These are phyloP conservation scores for Blastocystis sp. DNA, from an alignment of 352 stramenopile species.

Conservation along the genomic window DNA sequence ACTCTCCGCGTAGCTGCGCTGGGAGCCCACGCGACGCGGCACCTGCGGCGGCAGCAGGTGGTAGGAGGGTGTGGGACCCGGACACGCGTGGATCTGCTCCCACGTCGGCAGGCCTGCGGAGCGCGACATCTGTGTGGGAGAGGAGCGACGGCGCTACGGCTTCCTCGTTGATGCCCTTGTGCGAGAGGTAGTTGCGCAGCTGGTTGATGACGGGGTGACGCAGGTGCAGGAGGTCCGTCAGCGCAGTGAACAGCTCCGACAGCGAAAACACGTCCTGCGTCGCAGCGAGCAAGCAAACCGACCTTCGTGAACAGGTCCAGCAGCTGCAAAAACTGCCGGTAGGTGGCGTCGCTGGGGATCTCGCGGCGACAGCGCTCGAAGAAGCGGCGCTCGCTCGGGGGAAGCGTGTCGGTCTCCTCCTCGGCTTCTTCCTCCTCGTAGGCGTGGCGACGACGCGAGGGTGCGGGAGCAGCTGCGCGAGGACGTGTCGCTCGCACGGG, in stretches of 20 bases:
- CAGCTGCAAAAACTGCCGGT: constrained; percentile 64
- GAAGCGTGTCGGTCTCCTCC: constrained; percentile 60
- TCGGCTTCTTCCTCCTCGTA: neutral
- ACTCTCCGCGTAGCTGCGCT: constrained; percentile 70
- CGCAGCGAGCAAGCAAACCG: neutral
- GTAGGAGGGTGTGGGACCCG: constrained; percentile 81
- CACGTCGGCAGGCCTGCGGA: neutral
- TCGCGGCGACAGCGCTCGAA: constrained; percentile 87
- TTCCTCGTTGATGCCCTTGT: constrained; percentile 25
- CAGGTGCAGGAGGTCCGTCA: constrained; percentile 61
- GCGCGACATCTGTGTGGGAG: neutral
- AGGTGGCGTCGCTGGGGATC: constrained; percentile 71
- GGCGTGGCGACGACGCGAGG: neutral
- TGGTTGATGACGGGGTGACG: constrained; percentile 1
- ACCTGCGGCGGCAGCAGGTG: constrained; percentile 88
- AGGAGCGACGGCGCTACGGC: neutral
- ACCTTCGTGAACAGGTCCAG: constrained; percentile 68
- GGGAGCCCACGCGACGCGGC: constrained; percentile 85
- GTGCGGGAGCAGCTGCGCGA: constrained; percentile 13
- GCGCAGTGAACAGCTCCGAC: constrained; percentile 73
- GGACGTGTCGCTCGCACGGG: neutral
- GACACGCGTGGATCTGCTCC: constrained; percentile 57
- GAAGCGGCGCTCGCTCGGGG: constrained; percentile 67
- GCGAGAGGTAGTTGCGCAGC: constrained; percentile 5
- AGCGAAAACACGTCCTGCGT: constrained; percentile 66